These are phyloP conservation scores for Straminergon stramineum DNA, from an alignment of 225 moss, liverwort and hornwort genomes.

Conservation along the genomic window DNA sequence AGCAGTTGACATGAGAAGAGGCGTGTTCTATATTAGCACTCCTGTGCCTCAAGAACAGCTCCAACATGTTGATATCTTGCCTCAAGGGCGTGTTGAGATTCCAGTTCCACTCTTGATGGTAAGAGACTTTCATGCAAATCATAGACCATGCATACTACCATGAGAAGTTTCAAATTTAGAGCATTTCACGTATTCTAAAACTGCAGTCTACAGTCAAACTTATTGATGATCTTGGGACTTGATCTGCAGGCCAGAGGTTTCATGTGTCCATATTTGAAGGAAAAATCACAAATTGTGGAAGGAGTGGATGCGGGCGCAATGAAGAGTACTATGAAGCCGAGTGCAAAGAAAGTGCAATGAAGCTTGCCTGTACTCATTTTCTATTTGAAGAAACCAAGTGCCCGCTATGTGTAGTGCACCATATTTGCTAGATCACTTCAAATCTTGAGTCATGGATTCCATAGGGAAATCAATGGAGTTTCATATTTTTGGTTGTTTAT, in stretches of 20 bases:
- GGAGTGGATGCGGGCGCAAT: constrained; percentile 74
- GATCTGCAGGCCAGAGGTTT: constrained; percentile 62
- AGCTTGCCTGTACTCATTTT: not conserved
- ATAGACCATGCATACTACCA: not conserved
- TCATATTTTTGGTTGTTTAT: not conserved
- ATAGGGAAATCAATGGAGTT: not conserved
- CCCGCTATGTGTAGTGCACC: not conserved
- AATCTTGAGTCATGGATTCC: not conserved
- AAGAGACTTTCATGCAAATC: not conserved
- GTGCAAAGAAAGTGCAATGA: constrained; percentile 12
- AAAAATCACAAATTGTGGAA: constrained; percentile 55
- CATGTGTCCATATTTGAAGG: constrained; percentile 57
- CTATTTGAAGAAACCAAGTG: not conserved
- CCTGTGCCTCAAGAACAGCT: constrained; percentile 51
- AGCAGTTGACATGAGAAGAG: constrained; percentile 52
- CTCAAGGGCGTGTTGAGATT: constrained; percentile 68
- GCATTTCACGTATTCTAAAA: not conserved
- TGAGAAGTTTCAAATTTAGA: not conserved
- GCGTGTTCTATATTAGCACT: constrained; percentile 59
- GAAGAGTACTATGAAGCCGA: constrained; percentile 25
- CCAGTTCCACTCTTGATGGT: constrained; percentile 75
- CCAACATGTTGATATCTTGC: constrained; percentile 47
- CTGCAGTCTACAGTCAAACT: not conserved
- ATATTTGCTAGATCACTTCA: not conserved
- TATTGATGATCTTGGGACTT: not conserved